phyloP scores from a whole-genome alignment of 345 rosid species.

The Salix suchowensis region DNA sequence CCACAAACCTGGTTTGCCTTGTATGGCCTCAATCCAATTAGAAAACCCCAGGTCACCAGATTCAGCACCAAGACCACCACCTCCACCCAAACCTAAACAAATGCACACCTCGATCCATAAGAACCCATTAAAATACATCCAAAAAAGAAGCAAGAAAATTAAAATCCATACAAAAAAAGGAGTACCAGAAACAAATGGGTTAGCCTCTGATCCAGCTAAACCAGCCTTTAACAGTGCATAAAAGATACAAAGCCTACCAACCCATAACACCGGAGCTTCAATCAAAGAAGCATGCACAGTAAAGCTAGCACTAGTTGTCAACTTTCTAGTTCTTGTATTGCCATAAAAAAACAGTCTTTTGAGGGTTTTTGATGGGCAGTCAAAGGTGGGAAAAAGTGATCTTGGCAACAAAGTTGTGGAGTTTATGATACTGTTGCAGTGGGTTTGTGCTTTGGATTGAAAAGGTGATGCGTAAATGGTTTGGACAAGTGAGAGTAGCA shows the following conservation, averaged over 20 bases:
- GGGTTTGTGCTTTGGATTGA: conserved; percentile 8
- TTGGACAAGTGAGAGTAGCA: conserved; percentile 39
- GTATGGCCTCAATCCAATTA: conserved; percentile 58
- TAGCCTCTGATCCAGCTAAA: conserved; percentile 75
- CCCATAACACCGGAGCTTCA: conserved; percentile 78
- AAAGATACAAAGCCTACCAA: conserved; percentile 68
- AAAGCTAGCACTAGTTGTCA: conserved; percentile 3
- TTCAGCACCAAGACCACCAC: conserved; percentile 36
- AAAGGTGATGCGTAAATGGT: conserved; percentile 28
- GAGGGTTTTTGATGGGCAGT: conserved; percentile 20
- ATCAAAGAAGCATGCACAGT: conserved; percentile 54
- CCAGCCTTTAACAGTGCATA: conserved; percentile 81
- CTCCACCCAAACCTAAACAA: conserved; percentile 43
- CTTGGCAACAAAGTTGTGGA: conserved; percentile 23
- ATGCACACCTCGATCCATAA: neutral
- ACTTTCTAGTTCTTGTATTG: conserved; percentile 2
- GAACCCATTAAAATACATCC: neutral
- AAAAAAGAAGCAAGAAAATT: neutral
- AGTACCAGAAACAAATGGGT: conserved; percentile 74
- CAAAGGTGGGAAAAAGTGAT: conserved; percentile 29
- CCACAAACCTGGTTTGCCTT: conserved; percentile 58
- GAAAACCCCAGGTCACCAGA: conserved; percentile 83
- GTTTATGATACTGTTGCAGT: conserved; percentile 5
- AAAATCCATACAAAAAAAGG: neutral
- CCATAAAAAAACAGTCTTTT: conserved; percentile 14